These are phyloP conservation scores for Takakia lepidozioides DNA, from an alignment of 225 moss, liverwort and hornwort genomes.

Conservation along the genomic window DNA sequence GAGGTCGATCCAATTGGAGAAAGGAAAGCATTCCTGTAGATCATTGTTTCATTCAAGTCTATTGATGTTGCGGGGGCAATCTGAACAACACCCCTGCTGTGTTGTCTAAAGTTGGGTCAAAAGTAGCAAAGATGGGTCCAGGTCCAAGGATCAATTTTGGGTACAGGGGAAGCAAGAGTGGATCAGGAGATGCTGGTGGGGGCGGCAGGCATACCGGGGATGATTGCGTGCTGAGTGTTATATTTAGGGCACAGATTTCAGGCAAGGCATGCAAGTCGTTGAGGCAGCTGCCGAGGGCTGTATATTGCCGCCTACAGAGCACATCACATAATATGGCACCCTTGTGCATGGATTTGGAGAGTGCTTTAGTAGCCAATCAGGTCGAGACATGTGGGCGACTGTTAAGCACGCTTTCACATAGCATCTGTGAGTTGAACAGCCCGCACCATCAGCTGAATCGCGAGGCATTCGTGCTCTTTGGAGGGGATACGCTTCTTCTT, in stretches of 20 bases:
- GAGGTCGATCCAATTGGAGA: too few species aligned
- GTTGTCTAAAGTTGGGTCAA: too few species aligned
- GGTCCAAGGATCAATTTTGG: too few species aligned
- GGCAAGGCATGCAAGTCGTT: slow-evolving; percentile 40
- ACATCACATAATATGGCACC: slow-evolving; percentile 18
- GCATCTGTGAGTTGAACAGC: slow-evolving; percentile 32
- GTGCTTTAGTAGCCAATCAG: slow-evolving; percentile 29
- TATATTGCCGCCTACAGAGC: slow-evolving; percentile 25
- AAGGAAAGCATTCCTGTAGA: too few species aligned
- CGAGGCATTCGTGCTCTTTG: slow-evolving; percentile 50
- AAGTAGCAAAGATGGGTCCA: too few species aligned
- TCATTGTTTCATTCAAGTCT: too few species aligned
- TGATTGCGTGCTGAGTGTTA: slow-evolving; percentile 22
- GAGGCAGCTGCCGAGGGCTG: slow-evolving; percentile 29
- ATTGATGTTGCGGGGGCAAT: too few species aligned
- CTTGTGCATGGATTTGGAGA: slow-evolving; percentile 46
- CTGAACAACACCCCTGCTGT: too few species aligned
- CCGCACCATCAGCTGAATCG: slow-evolving; percentile 24
- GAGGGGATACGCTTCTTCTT: slow-evolving; percentile 51
- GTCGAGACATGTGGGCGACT: slow-evolving; percentile 36
- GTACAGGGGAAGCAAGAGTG: too few species aligned
- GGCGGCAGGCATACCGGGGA: too few species aligned
- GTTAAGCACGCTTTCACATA: slow-evolving; percentile 23
- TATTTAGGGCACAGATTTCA: slow-evolving; percentile 34
- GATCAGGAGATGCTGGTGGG: too few species aligned